These are phyloP conservation scores for Oidiodendron maius DNA, from an alignment of 495 filamentous ascomycete genomes.

Conservation along the genomic window DNA sequence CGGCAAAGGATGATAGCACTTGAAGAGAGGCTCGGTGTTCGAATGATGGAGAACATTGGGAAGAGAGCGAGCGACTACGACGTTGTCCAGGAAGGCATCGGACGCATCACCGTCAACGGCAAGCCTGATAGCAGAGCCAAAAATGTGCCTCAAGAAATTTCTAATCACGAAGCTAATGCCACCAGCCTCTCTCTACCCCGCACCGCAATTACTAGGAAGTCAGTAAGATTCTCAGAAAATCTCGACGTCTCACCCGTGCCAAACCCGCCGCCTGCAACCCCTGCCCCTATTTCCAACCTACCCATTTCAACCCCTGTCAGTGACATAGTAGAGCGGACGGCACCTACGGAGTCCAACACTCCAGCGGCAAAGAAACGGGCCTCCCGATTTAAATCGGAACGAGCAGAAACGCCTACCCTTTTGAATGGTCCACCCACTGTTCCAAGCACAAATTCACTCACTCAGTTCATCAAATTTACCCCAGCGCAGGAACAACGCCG, in stretches of 20 bases:
- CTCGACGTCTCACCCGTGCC: conserved; percentile 62
- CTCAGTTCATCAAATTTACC: conserved; percentile 35
- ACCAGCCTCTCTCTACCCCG: neutral
- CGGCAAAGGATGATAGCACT: conserved; percentile 75
- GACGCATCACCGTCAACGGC: conserved; percentile 29
- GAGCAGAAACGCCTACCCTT: neutral
- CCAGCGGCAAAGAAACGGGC: conserved; percentile 29
- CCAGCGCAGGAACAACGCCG: conserved; percentile 12
- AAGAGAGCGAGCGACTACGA: conserved; percentile 31
- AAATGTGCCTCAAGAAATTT: neutral
- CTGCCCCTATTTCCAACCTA: neutral
- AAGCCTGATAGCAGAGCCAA: neutral
- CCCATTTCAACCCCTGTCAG: conserved; percentile 32
- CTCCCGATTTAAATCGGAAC: conserved; percentile 38
- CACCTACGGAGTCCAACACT: conserved; percentile 14
- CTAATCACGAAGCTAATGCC: neutral
- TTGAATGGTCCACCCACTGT: conserved; percentile 10
- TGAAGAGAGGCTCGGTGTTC: conserved; percentile 61
- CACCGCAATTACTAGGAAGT: conserved; percentile 49
- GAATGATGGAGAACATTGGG: conserved; percentile 48
- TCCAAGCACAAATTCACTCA: conserved; percentile 32
- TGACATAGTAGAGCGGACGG: conserved; percentile 43
- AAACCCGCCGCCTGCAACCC: conserved; percentile 1
- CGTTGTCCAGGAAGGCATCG: conserved; percentile 28
- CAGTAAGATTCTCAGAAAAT: conserved; percentile 67